Evolutionary conservation across 2,329 filamentous ascomycete genomes (phyloP).

Genomic region (Chaetothyriales sp.): DNA sequence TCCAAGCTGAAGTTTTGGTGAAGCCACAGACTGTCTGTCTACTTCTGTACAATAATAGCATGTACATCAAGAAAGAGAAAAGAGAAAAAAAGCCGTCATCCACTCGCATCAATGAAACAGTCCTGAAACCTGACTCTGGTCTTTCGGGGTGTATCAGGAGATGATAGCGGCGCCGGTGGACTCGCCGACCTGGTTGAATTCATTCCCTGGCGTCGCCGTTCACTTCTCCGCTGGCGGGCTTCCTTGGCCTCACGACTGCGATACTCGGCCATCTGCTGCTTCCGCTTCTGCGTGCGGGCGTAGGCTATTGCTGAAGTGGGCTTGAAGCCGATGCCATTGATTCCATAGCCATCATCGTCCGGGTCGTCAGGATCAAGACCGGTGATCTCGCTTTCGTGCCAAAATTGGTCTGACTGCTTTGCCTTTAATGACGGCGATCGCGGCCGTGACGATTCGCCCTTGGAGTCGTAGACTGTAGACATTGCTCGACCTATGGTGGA

Average conservation of each 20-base stretch:
- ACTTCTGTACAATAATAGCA: background rate
- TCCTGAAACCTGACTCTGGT: background rate
- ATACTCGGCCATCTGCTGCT: constrained; percentile 46
- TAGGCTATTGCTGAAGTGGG: constrained; percentile 45
- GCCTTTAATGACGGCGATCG: background rate
- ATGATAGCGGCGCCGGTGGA: constrained; percentile 5
- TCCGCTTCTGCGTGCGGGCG: constrained; percentile 39
- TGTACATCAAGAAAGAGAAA: background rate
- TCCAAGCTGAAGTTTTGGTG: constrained; percentile 30
- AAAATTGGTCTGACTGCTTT: constrained; percentile 18
- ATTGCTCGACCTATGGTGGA: background rate
- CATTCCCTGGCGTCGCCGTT: constrained; percentile 27
- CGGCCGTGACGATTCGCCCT: background rate
- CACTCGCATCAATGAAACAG: background rate
- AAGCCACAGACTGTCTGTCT: constrained; percentile 1
- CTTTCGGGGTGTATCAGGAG: background rate
- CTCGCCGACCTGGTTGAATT: constrained; percentile 2
- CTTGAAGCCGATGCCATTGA: constrained; percentile 49
- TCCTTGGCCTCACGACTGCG: constrained; percentile 43
- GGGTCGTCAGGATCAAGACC: constrained; percentile 42
- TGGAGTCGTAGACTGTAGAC: background rate
- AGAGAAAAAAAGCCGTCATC: background rate
- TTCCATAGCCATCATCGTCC: constrained; percentile 46
- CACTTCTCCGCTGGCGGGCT: constrained; percentile 41
- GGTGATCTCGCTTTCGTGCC: constrained; percentile 49